These are phyloP conservation scores for Beauveria brongniartii DNA, from an alignment of 2,329 filamentous ascomycete species.

Conservation along the genomic window DNA sequence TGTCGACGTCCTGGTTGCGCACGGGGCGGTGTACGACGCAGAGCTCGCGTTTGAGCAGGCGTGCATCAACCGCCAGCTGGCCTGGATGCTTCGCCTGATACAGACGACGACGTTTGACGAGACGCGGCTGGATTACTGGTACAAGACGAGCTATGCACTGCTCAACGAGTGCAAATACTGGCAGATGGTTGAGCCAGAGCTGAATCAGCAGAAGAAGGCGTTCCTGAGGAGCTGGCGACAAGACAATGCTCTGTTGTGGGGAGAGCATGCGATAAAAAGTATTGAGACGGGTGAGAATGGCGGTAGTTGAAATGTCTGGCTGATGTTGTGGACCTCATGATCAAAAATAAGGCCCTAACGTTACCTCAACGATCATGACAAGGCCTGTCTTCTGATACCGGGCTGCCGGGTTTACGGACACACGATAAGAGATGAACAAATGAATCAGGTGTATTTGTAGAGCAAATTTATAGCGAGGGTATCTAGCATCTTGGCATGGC, in stretches of 20 bases:
- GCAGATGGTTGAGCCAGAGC: not conserved
- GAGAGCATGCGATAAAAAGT: too few species aligned
- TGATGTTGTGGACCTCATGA: too few species aligned
- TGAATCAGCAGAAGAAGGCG: not conserved
- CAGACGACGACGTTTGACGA: not conserved
- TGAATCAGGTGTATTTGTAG: not conserved
- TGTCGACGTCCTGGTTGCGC: not conserved
- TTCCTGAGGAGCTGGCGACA: not conserved
- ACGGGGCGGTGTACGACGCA: not conserved
- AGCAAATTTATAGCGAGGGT: conserved; percentile 10
- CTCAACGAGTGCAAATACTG: not conserved
- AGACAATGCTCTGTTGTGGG: not conserved
- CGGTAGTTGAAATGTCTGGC: too few species aligned
- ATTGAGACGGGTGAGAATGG: too few species aligned
- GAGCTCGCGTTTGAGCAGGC: not conserved
- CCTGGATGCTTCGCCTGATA: not conserved
- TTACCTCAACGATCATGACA: too few species aligned
- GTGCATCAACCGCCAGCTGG: not conserved
- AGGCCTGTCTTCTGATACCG: too few species aligned
- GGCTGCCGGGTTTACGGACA: too few species aligned
- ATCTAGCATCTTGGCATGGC: not conserved
- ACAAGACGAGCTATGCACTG: not conserved
- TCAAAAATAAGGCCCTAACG: too few species aligned
- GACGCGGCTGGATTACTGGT: not conserved
- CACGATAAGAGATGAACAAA: not conserved